Evolutionary conservation across 208 protist species (phyloP), one percentile per base, ranked within the genome.

Genomic region (Leishmania tarentolae): DNA sequence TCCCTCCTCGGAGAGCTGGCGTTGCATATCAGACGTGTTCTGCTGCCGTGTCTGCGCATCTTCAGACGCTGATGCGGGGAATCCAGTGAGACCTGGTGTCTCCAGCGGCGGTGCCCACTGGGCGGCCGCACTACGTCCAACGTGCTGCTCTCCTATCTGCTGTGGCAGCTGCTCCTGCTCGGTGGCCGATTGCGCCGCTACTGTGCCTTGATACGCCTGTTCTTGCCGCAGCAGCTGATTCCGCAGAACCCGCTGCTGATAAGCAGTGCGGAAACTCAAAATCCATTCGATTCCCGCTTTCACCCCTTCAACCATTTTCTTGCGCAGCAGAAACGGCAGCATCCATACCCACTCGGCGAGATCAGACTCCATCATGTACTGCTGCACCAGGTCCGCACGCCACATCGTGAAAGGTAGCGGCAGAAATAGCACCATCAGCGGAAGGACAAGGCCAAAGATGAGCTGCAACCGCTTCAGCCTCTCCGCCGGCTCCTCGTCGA

Each of bases 281-380:
- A 85, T 59, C 52, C 72, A 77, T n/a, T 59, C 59, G 56, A 74
- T 57, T 44, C 84, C 2, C 47, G 57, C 76, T 71, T 70, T 71
- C 66, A 77, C 13, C 5, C 61, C 80, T 53, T 70, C 44, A 28
- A 88, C 78, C 68, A 90, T 80, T 6, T 35, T 44, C 53, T 88
- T 79, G 42, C 86, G 80, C 69, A 92, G 37, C 15, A 79, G 76
- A 42, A 85, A 82, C 59, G 92, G 87, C 42, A 83, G 78, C n/a
- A 81, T 86, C 85, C 87, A 92, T 31, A 96, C 50, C 85, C 87
- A 96, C 42, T 89, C 86, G 21, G 83, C 66, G 47, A 89, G 81
- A 77, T 96, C 87, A 46, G 87, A 76, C 52, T 93, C 86, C 44
- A 79, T 75, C 78, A 94, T 81, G 76, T 84, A 87, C 53, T 80